Evolutionary conservation across 768 basidiomycete genomes (phyloP), one percentile per base, ranked within the genome.

Genomic region (Rhizopogon vesiculosus): DNA sequence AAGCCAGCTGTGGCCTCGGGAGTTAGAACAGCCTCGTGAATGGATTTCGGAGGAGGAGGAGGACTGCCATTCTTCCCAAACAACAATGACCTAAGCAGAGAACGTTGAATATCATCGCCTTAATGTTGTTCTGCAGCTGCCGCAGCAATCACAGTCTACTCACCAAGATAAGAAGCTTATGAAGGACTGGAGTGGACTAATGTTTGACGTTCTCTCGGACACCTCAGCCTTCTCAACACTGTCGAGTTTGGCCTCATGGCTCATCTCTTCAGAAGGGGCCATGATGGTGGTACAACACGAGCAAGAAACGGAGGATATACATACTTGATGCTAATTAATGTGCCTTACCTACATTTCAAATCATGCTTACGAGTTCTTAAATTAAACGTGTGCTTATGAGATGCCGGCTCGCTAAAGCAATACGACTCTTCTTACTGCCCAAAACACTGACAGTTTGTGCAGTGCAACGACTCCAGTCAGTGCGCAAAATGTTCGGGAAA

Each of bases 1-100:
- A 82, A 78, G 40, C 77, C 75, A 0, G 91, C 90, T 1, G 76
- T 78, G 3, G 73, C 77, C 61, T 93, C 90, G 0, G 91, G 91
- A 3, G 84, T 83, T 9, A 82, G 59, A 2, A 69, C 66, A 2
- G 87, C 80, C 54, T 87, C 84, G 45, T 86, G 79, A 2, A 89
- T 66, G 3, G 84, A 85, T 7, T 62, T 61, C 55, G 74, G 78
- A 1, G 86, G 73, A 2, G 75, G 74, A 3, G 77, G 73, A 5
- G 71, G 65, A 12, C 71, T 48, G 2, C 18, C 18, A 46, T 29
- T 35, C 38, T 28, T 54, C 9, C 43, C 8, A 16, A 54, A 43
- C 7, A 33, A 5, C 15, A 39, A 39, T 18, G 52, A 0, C 19
- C 53, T 54, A 61, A 63, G n/a, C 13, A 12, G 15, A 45, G 6